Conservation (phyloP, 805 yeast genomes). For the Zygosaccharomyces bailii region DNA sequence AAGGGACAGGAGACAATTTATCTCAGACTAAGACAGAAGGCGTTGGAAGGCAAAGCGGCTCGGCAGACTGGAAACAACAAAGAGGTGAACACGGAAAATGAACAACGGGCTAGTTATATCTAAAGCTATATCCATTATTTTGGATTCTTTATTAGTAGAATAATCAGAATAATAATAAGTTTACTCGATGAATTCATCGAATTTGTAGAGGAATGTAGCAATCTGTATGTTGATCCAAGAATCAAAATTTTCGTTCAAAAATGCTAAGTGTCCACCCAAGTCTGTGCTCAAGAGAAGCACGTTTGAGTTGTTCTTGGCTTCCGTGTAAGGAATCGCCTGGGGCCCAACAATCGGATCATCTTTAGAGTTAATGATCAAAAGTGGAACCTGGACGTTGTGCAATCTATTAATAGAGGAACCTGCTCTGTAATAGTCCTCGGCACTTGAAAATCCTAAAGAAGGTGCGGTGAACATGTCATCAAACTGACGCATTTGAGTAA, state of each 20-base stretch:
- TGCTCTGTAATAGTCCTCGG: constrained; percentile 59
- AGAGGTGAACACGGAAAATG: constrained; percentile 73
- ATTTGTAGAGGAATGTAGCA: constrained; percentile 40
- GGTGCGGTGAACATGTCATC: constrained; percentile 61
- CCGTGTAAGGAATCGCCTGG: constrained; percentile 48
- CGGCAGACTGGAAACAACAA: constrained; percentile 65
- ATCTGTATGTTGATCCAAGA: constrained; percentile 49
- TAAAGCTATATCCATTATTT: constrained; percentile 7
- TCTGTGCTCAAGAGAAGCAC: constrained; percentile 54
- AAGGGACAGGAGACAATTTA: neutral
- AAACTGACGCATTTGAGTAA: constrained; percentile 49
- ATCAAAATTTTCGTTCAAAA: constrained; percentile 41
- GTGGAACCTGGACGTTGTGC: constrained; percentile 56
- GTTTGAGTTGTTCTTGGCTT: constrained; percentile 54
- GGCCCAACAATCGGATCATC: constrained; percentile 65
- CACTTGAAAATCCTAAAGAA: constrained; percentile 59
- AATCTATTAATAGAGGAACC: constrained; percentile 61
- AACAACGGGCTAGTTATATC: constrained; percentile 2
- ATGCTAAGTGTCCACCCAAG: constrained; percentile 70
- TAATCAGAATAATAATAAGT: constrained; percentile 64
- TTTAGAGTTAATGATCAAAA: constrained; percentile 52
- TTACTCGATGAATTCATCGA: constrained; percentile 33
- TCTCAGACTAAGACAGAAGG: constrained; percentile 10
- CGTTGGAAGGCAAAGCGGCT: constrained; percentile 65
- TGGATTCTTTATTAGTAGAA: constrained; percentile 42